Conservation (phyloP, 2,329 filamentous ascomycete genomes). For the Fusarium duplospermum region DNA sequence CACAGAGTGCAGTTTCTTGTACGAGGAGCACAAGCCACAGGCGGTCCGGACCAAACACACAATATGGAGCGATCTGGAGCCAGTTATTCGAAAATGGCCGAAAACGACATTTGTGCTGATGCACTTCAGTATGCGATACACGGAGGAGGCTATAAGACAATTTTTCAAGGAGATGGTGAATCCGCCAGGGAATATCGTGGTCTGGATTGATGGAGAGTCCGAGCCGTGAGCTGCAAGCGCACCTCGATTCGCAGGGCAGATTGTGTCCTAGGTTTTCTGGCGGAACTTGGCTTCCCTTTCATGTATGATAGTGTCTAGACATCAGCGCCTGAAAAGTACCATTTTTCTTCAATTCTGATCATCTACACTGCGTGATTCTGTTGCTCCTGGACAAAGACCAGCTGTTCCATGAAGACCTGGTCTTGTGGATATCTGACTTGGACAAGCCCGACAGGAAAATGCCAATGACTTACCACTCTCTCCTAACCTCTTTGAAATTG, state of each 20-base stretch:
- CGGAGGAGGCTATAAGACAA: slow-evolving; percentile 51
- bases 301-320: neutral
- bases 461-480: too few species aligned
- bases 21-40: slow-evolving; percentile 56
- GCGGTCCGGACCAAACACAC: slow-evolving; percentile 61
- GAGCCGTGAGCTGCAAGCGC: neutral
- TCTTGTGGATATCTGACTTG: too few species aligned
- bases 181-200: slow-evolving; percentile 56
- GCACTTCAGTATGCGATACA: slow-evolving; percentile 61
- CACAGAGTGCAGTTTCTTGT: slow-evolving; percentile 62
- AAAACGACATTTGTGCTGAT: slow-evolving; percentile 59
- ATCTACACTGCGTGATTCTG: neutral
- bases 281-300: neutral
- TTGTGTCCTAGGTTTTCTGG: neutral
- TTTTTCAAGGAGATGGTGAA: slow-evolving; percentile 57
- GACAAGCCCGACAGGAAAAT: too few species aligned
- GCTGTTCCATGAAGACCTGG: too few species aligned
- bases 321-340: neutral
- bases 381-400: neutral
- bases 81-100: slow-evolving; percentile 56
- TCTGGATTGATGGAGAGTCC: slow-evolving; percentile 58
- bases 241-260: neutral
- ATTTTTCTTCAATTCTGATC: neutral
- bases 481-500: too few species aligned
- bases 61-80: slow-evolving; percentile 58